Base-by-base conservation (phyloP, 2,329 filamentous ascomycete genomes). In the Colletotrichum kahawae region DNA sequence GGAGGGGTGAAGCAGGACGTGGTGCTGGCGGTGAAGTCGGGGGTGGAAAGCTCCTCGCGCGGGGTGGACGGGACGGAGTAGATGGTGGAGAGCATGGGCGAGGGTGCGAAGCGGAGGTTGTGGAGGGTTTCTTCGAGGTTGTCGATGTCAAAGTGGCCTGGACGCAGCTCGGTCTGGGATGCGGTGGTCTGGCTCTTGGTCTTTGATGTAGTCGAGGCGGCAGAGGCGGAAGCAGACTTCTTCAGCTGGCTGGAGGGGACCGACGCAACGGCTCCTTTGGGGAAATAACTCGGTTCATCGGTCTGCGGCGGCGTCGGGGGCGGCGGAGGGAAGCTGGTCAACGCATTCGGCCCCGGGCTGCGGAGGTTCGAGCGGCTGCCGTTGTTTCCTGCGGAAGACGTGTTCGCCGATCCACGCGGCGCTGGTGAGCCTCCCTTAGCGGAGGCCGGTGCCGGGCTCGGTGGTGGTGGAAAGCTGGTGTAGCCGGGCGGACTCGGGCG, bases 51-150 rank as follows among this genome's bases (percentile, higher is more conserved):
- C 7, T 75, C 72, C 13, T 75, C 72, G 9, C 69, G 69, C 4
- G 72, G 72, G 5, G 72, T 75, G 5, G 72, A 72, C 7, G 72
- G 72, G 33, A 43, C 63, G 13, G 72, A 75, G 48, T 75, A 75
- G 57, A 75, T 75, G 38, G 72, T 75, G 7, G 72, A 75, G 21
- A 75, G 63, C 69, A 75, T 75, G 24, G 72, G 72, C n/a, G 72
- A 75, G 48, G 72, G 69, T 12, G 72, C 72, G 43, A 75, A 75
- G 57, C 72, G 72, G 29, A 75, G 62, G 72, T 72, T 75, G 8
- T 72, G 63, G 9, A 75, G 72, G 1, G 69, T 72, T 10, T 75
- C 63, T 68, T 72, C 57, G 21, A 75, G 69, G 72, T 75, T 75
- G 56, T 75, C 72, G 4, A 75, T 63, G n/a, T 72, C 57, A 24